A percentile compares a stretch with the other conserved stretches of the same genome.
phyloP scores from a whole-genome alignment of 2,329 filamentous ascomycete genomes.

The Fusarium irregulare region DNA sequence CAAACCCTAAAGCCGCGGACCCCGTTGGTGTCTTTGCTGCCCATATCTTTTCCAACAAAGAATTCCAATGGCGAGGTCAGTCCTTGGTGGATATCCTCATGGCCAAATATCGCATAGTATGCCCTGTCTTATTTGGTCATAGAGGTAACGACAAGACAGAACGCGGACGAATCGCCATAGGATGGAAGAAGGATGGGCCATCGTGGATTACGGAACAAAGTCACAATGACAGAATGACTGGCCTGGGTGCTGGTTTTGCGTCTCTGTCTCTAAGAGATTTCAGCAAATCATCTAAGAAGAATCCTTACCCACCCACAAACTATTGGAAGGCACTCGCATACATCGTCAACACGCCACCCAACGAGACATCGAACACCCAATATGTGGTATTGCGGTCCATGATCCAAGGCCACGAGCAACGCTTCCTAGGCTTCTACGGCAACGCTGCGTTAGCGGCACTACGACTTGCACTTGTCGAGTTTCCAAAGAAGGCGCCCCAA shows the following conservation, averaged over 20 bases:
- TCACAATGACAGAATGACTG: conserved; percentile 87
- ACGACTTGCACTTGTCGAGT: conserved; percentile 76
- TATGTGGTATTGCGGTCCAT: conserved; percentile 76
- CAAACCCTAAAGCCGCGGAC: conserved; percentile 75
- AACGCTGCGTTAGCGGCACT: conserved; percentile 78
- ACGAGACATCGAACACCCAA: conserved; percentile 78
- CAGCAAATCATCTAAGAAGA: conserved; percentile 72
- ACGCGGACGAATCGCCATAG: conserved; percentile 73
- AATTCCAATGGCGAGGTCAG: conserved; percentile 74
- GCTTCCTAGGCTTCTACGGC: conserved; percentile 85
- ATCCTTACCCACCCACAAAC: conserved; percentile 80
- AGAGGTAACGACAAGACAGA: conserved; percentile 79
- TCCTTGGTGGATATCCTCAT: conserved; percentile 86
- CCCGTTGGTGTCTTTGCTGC: conserved; percentile 82
- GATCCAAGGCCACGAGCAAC: conserved; percentile 77
- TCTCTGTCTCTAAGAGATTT: conserved; percentile 87
- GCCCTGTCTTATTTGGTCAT: conserved; percentile 88
- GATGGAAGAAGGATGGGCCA: conserved; percentile 74
- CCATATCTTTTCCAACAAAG: conserved; percentile 76
- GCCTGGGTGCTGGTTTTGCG: conserved; percentile 85
- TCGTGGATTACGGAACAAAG: conserved; percentile 73
- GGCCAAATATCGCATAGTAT: conserved; percentile 82
- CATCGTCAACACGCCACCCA: conserved; percentile 79
- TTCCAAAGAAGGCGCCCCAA: conserved; percentile 67
- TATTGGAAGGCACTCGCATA: conserved; percentile 85